Conservation (phyloP, 2,329 filamentous ascomycete species). For the Elsinoe fawcettii region DNA sequence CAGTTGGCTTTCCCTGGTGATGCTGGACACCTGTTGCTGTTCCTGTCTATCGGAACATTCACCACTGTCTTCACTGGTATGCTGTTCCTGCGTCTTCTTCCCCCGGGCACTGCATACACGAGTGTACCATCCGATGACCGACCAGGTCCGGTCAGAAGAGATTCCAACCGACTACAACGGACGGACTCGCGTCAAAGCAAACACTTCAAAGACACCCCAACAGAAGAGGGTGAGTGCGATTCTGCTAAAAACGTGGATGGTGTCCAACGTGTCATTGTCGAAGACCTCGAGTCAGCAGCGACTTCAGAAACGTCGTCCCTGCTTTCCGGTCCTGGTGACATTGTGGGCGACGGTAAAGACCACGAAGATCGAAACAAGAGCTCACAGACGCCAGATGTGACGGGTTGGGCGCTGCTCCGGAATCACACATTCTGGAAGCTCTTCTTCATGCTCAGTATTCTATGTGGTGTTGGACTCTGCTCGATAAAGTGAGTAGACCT, state of each 20-base stretch:
- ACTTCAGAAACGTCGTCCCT: constrained; percentile 74
- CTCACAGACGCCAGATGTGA: constrained; percentile 81
- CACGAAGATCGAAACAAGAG: constrained; percentile 52
- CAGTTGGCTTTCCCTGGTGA: constrained; percentile 73
- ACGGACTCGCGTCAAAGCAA: constrained; percentile 42
- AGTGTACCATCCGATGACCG: constrained; percentile 43
- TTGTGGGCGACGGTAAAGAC: constrained; percentile 45
- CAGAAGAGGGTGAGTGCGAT: constrained; percentile 44
- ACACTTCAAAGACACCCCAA: constrained; percentile 30
- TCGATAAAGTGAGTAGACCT: constrained; percentile 80
- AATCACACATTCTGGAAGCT: constrained; percentile 83
- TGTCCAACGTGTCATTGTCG: constrained; percentile 16
- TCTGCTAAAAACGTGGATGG: not conserved
- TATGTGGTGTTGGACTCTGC: constrained; percentile 92
- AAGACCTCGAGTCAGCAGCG: constrained; percentile 28
- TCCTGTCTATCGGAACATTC: constrained; percentile 74
- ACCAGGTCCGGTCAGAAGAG: constrained; percentile 37
- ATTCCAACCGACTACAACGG: constrained; percentile 40
- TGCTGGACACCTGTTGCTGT: constrained; percentile 69
- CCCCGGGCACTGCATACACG: constrained; percentile 50
- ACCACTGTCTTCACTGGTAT: constrained; percentile 66
- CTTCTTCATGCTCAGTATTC: constrained; percentile 77
- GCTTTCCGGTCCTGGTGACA: constrained; percentile 55
- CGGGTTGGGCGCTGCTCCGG: constrained; percentile 66
- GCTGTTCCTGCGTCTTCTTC: constrained; percentile 75